phyloP scores from a whole-genome alignment of 2,329 filamentous ascomycete genomes.

The Ceratocystis huliohia region DNA sequence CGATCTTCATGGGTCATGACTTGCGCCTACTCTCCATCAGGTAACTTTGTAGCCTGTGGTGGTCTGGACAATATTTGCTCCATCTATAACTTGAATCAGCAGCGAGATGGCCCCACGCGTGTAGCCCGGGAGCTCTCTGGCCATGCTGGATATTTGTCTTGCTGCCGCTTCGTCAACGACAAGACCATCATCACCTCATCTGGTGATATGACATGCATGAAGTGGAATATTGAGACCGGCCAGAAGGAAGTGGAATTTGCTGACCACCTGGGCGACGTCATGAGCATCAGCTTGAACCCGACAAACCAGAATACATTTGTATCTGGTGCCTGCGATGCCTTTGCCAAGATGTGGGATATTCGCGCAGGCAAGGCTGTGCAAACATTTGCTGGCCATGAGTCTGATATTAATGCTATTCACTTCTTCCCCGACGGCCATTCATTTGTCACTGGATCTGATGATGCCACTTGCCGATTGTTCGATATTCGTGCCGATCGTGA shows the following conservation, averaged over 20 bases:
- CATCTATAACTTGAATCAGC: constrained; percentile 95
- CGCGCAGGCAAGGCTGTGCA: constrained; percentile 95
- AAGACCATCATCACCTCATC: constrained; percentile 95
- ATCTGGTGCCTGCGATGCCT: constrained; percentile 96
- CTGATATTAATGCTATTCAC: constrained; percentile 98
- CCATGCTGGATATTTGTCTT: constrained; percentile 92
- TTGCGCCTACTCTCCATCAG: constrained; percentile 94
- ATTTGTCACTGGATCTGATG: constrained; percentile 94
- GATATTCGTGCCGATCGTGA: constrained; percentile 91
- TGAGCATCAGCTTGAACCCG: constrained; percentile 99
- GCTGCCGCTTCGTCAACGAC: constrained; percentile 98
- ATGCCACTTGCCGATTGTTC: constrained; percentile 92
- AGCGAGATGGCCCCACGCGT: constrained; percentile 87
- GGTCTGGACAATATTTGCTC: constrained; percentile 99
- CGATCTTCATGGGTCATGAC: constrained; percentile 99
- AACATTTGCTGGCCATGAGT: constrained; percentile 96
- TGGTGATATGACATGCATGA: constrained; percentile 99
- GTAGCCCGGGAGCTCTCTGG: constrained; percentile 92
- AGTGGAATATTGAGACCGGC: constrained; percentile 98
- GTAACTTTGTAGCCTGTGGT: constrained; percentile 96
- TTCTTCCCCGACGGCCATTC: constrained; percentile 99
- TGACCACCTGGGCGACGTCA: constrained; percentile 95
- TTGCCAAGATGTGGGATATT: constrained; percentile 98
- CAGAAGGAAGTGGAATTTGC: constrained; percentile 96
- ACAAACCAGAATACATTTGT: constrained; percentile 99